Conservation (phyloP, 2,329 filamentous ascomycete species). For the Lecanoromycetidae sp. region DNA sequence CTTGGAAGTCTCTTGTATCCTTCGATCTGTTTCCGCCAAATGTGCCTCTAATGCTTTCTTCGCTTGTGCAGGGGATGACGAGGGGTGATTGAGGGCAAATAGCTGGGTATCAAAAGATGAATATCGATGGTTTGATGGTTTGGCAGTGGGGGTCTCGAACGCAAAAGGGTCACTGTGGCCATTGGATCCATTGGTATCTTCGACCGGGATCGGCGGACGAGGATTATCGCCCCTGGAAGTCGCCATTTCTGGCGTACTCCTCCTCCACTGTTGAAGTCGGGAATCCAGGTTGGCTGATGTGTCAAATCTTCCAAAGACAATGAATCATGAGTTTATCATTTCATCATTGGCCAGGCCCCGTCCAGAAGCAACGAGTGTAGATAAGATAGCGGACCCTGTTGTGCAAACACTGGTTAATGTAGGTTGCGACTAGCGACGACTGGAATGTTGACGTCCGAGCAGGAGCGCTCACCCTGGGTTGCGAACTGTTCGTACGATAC, state of each 20-base stretch:
- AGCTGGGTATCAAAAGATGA: conserved; percentile 71
- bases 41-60: conserved; percentile 84
- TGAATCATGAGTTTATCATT: background rate
- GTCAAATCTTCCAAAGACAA: background rate
- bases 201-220: background rate
- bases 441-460: conserved; percentile 8
- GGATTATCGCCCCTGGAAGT: conserved; percentile 1
- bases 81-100: conserved; percentile 61
- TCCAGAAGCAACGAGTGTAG: background rate
- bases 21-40: conserved; percentile 79
- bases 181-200: conserved; percentile 2
- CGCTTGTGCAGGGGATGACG: conserved; percentile 78
- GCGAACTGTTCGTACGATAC: too few species aligned
- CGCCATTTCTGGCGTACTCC: background rate
- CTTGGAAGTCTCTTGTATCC: conserved; percentile 81
- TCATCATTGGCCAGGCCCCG: background rate
- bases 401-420: background rate
- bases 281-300: background rate
- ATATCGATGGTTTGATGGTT: conserved; percentile 51
- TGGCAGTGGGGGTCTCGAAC: conserved; percentile 22
- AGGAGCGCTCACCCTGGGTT: too few species aligned
- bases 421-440: conserved; percentile 8
- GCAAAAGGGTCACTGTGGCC: conserved; percentile 34
- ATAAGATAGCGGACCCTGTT: background rate
- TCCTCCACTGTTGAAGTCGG: background rate